A percentile compares a stretch with the other conserved stretches of the same genome.
These are phyloP conservation scores for Firmiana major DNA, from an alignment of 345 rosid genomes.

Conservation along the genomic window DNA sequence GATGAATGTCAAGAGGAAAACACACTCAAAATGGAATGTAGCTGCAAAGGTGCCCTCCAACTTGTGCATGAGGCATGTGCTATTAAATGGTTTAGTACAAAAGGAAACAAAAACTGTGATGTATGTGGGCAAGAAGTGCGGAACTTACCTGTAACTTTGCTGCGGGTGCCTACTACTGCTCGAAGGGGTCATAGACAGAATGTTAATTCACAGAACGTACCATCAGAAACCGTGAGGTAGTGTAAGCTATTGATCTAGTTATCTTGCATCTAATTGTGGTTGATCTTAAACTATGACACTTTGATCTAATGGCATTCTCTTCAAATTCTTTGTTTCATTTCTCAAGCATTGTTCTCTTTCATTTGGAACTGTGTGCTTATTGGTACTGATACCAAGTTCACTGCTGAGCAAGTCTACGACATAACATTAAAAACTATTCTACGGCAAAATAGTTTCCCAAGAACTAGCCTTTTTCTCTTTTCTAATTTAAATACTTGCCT, in stretches of 20 bases:
- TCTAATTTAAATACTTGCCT: background rate
- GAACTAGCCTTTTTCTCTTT: background rate
- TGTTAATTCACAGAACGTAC: conserved; percentile 8
- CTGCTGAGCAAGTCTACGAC: background rate
- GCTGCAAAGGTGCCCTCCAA: conserved; percentile 89
- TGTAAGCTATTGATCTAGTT: background rate
- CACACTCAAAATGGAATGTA: conserved; percentile 95
- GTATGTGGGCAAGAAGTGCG: conserved; percentile 54
- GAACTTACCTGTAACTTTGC: conserved; percentile 85
- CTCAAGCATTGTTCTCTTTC: background rate
- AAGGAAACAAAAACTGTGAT: background rate
- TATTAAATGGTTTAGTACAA: background rate
- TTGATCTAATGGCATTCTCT: background rate
- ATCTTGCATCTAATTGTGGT: background rate
- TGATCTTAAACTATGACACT: background rate
- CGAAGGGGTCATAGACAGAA: conserved; percentile 41
- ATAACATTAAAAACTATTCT: background rate
- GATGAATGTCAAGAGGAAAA: conserved; percentile 82
- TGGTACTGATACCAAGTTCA: background rate
- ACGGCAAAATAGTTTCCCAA: background rate
- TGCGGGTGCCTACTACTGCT: conserved; percentile 48
- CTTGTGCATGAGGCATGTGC: conserved; percentile 62
- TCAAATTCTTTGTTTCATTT: conserved; percentile 12
- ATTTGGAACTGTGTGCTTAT: background rate
- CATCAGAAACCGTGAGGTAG: conserved; percentile 42